Evolutionary conservation across 176 grass and related monocot genomes (phyloP).

Genomic region (sorghum (Sorghum bicolor)): Sorghum_bicolor_NCBIv3 NC_012870.2:75652501-75653000

Average conservation of each 20-base stretch:
- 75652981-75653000: constrained; percentile 5
- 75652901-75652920: neutral
- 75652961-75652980: neutral
- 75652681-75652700: too few relatives aligned
- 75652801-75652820: neutral
- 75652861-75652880: neutral
- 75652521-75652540: too few relatives aligned
- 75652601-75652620: too few relatives aligned
- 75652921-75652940: neutral
- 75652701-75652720: neutral
- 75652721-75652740: neutral
- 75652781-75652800: neutral
- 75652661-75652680: too few relatives aligned
- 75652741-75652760: neutral
- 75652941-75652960: neutral
- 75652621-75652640: too few relatives aligned
- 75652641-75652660: too few relatives aligned
- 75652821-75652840: neutral
- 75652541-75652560: too few relatives aligned
- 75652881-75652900: neutral
- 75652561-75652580: too few relatives aligned
- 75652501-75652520: too few relatives aligned
- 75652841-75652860: constrained; percentile 6
- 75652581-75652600: too few relatives aligned
- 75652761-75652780: neutral